A percentile compares a stretch with the other conserved stretches of the same genome.
Conservation (phyloP, 1,284 basidiomycete species). For the Cryptococcus jaspeensis region DNA sequence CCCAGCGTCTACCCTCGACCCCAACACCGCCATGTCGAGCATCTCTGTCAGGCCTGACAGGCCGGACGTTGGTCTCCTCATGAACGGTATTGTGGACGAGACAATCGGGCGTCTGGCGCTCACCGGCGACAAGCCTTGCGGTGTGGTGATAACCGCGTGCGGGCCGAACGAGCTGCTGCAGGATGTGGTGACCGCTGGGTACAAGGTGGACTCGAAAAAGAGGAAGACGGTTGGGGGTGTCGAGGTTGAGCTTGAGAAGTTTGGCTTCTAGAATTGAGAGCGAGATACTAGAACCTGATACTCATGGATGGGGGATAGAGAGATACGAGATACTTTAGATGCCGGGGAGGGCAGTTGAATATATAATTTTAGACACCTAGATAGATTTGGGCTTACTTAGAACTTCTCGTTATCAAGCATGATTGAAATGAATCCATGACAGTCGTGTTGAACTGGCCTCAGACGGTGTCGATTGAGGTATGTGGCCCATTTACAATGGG, state of each 20-base stretch:
- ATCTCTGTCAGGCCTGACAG: conserved; percentile 30
- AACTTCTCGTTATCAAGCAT: background rate
- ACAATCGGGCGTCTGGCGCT: conserved; percentile 21
- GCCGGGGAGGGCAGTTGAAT: background rate
- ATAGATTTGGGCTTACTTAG: background rate
- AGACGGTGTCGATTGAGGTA: no score
- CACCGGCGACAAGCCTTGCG: conserved; percentile 22
- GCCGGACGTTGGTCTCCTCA: conserved; percentile 28
- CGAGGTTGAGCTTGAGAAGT: conserved; percentile 46
- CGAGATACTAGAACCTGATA: background rate
- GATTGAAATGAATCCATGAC: no score
- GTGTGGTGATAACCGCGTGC: conserved; percentile 41
- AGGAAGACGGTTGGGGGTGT: conserved; percentile 35
- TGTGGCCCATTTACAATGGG: no score
- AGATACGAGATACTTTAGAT: background rate
- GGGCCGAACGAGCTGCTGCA: conserved; percentile 42
- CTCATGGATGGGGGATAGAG: background rate
- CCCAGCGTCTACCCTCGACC: conserved; percentile 17
- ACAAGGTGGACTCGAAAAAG: conserved; percentile 26
- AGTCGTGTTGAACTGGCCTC: no score
- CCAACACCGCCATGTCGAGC: conserved; percentile 14
- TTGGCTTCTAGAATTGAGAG: conserved; percentile 29
- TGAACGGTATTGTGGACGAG: conserved; percentile 29
- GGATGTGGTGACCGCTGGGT: conserved; percentile 29
- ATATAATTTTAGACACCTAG: background rate